phyloP scores from a whole-genome alignment of 2,329 filamentous ascomycete species.

The Microsporum ferrugineum region DNA sequence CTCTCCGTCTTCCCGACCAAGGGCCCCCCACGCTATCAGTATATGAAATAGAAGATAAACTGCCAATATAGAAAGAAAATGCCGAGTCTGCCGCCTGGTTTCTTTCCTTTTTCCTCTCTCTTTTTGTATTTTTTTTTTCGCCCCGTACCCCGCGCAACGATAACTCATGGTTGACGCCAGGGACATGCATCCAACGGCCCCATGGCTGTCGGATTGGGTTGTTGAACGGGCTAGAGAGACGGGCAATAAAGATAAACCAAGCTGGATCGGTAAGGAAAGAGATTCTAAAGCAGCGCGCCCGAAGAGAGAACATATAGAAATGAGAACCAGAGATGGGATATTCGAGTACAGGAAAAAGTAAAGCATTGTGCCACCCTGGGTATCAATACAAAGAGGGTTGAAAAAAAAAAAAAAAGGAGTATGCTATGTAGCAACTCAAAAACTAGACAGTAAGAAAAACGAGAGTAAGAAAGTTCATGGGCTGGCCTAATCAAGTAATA shows the following conservation, averaged over 20 bases:
- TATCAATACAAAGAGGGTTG: conserved; percentile 6
- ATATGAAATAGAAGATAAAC: neutral
- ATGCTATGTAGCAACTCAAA: neutral
- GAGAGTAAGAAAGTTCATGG: neutral
- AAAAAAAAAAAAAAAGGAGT: neutral
- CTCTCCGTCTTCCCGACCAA: neutral
- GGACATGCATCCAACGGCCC: neutral
- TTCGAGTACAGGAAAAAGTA: conserved; percentile 1
- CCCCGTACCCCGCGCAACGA: neutral
- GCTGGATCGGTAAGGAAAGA: neutral
- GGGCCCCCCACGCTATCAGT: neutral
- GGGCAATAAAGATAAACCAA: neutral
- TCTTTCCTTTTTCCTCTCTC: neutral
- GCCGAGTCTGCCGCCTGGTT: neutral
- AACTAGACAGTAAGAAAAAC: neutral
- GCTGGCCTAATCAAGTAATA: neutral
- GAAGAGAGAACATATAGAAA: neutral
- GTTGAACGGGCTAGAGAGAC: neutral
- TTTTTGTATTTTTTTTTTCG: neutral
- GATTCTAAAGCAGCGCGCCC: neutral
- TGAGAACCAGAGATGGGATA: neutral
- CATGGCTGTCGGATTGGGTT: neutral
- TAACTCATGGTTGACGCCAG: neutral
- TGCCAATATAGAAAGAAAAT: neutral
- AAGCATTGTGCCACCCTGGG: conserved; percentile 6